phyloP scores from a whole-genome alignment of 371 early-diverging fungal species.

The Circinella minor region DNA sequence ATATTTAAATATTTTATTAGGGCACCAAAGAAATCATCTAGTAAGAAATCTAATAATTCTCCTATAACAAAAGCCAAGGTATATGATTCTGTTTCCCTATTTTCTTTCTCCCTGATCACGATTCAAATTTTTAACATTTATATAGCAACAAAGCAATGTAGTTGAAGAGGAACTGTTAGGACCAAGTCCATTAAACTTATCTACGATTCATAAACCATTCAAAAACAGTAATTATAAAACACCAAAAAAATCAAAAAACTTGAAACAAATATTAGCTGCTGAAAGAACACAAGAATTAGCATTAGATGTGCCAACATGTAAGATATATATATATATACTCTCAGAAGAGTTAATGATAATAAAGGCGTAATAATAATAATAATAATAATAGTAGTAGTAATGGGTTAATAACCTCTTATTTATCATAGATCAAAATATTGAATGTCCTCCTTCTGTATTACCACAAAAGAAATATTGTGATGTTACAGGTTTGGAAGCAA shows the following conservation, averaged over 20 bases:
- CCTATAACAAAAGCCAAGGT: background rate
- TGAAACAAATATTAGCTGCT: constrained; percentile 78
- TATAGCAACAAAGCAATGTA: background rate
- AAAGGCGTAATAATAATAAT: too few relatives aligned
- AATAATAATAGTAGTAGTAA: too few relatives aligned
- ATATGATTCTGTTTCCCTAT: background rate
- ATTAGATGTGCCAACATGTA: constrained; percentile 75
- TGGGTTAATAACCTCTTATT: background rate
- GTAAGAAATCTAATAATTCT: constrained; percentile 3
- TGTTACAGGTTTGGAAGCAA: constrained; percentile 84
- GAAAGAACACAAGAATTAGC: constrained; percentile 72
- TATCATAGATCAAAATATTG: constrained; percentile 75
- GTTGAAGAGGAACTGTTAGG: background rate
- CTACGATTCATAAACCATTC: constrained; percentile 61
- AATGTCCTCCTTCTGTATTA: constrained; percentile 80
- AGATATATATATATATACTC: constrained; percentile 12
- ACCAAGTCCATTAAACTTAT: constrained; percentile 38
- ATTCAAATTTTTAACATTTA: too few relatives aligned
- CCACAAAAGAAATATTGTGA: constrained; percentile 94
- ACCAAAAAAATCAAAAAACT: constrained; percentile 72
- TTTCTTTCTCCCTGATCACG: too few relatives aligned
- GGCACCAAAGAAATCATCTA: constrained; percentile 21
- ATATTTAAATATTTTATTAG: constrained; percentile 5
- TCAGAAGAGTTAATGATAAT: too few relatives aligned
- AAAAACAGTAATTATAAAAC: constrained; percentile 69